Conservation (phyloP, 108 stramenopile genomes). For the Nitzschia sp. region DNA sequence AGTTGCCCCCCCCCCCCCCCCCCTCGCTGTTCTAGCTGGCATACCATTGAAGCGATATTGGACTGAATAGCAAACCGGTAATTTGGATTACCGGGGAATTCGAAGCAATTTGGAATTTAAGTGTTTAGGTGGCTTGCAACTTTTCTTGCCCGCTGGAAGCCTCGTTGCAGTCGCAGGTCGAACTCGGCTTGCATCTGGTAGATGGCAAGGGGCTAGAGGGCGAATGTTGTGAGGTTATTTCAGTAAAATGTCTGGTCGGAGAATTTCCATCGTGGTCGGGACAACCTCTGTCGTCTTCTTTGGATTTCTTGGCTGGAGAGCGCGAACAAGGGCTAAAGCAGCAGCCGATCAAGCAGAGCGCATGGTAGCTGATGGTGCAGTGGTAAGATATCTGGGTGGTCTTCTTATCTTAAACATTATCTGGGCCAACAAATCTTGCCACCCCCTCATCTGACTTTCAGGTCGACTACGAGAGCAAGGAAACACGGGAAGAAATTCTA, state of each 20-base stretch:
- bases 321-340: background rate
- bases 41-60: no score
- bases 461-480: slow-evolving; percentile 8
- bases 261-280: slow-evolving; percentile 1
- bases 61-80: no score
- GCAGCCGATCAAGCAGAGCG: slow-evolving; percentile 17
- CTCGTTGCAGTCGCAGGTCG: no score
- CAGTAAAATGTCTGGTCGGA: slow-evolving; percentile 10
- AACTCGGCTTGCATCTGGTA: no score
- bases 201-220: no score
- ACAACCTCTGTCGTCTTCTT: slow-evolving; percentile 12
- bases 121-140: no score
- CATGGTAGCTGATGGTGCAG: slow-evolving; percentile 14
- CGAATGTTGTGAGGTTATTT: no score
- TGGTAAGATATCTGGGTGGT: slow-evolving; percentile 18
- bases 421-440: background rate
- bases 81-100: no score
- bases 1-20: no score
- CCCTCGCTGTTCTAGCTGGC: no score
- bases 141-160: no score
- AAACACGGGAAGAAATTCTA: slow-evolving; percentile 5
- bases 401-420: background rate
- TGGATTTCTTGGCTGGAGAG: slow-evolving; percentile 3
- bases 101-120: no score
- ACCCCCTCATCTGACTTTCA: background rate